Evolutionary conservation across 2,329 filamentous ascomycete genomes (phyloP).

Genomic region (Cladosporium oxysporum): DNA sequence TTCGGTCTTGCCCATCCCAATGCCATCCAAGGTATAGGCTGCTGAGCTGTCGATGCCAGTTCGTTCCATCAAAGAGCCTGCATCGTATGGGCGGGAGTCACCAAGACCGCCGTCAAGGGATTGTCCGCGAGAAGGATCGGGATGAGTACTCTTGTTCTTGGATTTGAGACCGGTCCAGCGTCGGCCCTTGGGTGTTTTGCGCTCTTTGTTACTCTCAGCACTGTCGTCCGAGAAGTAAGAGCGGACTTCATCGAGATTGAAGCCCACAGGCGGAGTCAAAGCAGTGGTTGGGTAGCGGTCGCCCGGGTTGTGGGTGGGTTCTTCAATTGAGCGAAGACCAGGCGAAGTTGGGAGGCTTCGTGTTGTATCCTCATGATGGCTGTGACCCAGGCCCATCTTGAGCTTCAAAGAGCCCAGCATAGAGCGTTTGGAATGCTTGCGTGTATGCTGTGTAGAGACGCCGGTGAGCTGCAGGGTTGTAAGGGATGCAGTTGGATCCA

Average conservation of each 20-base stretch:
- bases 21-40: conserved; percentile 34
- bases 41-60: conserved; percentile 20
- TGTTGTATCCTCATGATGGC: conserved; percentile 20
- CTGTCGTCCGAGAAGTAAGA: conserved; percentile 48
- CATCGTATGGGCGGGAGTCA: conserved; percentile 30
- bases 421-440: conserved; percentile 39
- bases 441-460: conserved; percentile 27
- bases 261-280: conserved; percentile 44
- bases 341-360: conserved; percentile 15
- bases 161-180: conserved; percentile 29
- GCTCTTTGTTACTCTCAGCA: conserved; percentile 32
- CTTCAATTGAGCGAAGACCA: conserved; percentile 27
- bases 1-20: conserved; percentile 43
- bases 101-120: conserved; percentile 31
- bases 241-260: conserved; percentile 44
- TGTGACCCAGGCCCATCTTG: conserved; percentile 34
- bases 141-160: conserved; percentile 25
- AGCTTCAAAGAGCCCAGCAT: conserved; percentile 39
- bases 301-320: conserved; percentile 40
- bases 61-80: conserved; percentile 26
- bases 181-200: conserved; percentile 29
- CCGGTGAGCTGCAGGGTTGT: conserved; percentile 38
- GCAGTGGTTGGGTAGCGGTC: conserved; percentile 53
- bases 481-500: conserved; percentile 32
- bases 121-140: conserved; percentile 24